Base-by-base conservation (phyloP, 306 rosid genomes). In the Astragalus membranaceus region DNA sequence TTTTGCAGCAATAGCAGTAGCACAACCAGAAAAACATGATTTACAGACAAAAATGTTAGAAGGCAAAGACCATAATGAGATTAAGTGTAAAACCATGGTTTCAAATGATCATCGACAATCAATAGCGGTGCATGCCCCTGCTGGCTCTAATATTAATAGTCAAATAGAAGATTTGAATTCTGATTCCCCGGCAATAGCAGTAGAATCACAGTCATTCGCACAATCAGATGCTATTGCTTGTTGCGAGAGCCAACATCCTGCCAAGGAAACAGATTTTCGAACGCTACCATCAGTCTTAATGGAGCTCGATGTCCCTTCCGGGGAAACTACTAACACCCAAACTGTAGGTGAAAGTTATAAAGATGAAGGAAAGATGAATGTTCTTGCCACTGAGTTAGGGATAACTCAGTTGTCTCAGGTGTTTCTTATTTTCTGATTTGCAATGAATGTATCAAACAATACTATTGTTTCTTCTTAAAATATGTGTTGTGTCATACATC, bases 371-470 rank as follows among this genome's bases (percentile, higher is more conserved):
- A 58, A 35, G 12, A 47, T 51, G 65, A 37, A 35, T 33, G 58
- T 63, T 44, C 33, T n/a, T 17, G 2, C 4, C 11, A 17, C 30
- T 44, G 53, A 64, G 10, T 33, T n/a, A 44, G 41, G 13, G 49
- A 61, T 4, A 64, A 15, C 76, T 44, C 61, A 39, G 13, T n/a
- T 44, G 33, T 33, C 73, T 64, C 48, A 64, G 73, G 81, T 78
- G 3, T 62, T 43, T 69, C 41, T 70, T 32, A 10, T 35, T 44
- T 43, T 15, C 53, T 46, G 52, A 44, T 23, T 63, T 23, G 12
- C 47, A 33, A n/a, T 70, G 53, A 41, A 66, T 10, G 4, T 44
- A 44, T 43, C 30, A 26, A 26, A 26, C 4, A 26, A 26, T 26
- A 26, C 30, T 26, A 26, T 26, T 26, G 30, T 26, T 26, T 26